phyloP scores from a whole-genome alignment of 306 rosid species.

The Leucaena leucocephala region DNA sequence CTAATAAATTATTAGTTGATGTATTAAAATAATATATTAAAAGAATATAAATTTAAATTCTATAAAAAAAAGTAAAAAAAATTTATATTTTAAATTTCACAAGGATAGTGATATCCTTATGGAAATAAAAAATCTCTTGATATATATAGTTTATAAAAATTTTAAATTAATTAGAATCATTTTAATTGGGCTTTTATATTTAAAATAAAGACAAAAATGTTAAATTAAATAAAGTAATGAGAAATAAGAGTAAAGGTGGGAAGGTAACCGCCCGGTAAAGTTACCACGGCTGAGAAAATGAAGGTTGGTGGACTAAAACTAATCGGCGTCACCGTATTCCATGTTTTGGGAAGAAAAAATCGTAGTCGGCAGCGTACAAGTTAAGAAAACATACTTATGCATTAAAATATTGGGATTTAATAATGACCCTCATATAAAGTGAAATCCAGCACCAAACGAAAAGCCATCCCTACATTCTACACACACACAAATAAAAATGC shows the following conservation, averaged over 20 bases:
- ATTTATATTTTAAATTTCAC: no score
- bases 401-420: conserved; percentile 10
- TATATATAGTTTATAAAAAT: no score
- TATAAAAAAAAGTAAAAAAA: no score
- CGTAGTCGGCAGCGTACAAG: conserved; percentile 65
- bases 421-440: background rate
- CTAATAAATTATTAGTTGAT: no score
- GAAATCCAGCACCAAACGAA: background rate
- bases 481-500: background rate
- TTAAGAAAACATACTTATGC: conserved; percentile 25
- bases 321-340: conserved; percentile 39
- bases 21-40: no score
- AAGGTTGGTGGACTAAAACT: conserved; percentile 14
- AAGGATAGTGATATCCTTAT: no score
- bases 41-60: no score
- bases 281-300: conserved; percentile 33
- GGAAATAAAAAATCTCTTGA: no score
- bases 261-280: conserved; percentile 40
- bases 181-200: no score
- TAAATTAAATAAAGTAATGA: no score
- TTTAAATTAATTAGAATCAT: no score
- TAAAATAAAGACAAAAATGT: no score
- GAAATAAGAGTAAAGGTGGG: background rate
- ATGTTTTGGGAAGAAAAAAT: conserved; percentile 27
- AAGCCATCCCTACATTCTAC: conserved; percentile 44